Percentiles rank a stretch among this genome's conserved stretches.
Conservation (phyloP, 2,329 filamentous ascomycete species). For the Lanzia echinophila region DNA sequence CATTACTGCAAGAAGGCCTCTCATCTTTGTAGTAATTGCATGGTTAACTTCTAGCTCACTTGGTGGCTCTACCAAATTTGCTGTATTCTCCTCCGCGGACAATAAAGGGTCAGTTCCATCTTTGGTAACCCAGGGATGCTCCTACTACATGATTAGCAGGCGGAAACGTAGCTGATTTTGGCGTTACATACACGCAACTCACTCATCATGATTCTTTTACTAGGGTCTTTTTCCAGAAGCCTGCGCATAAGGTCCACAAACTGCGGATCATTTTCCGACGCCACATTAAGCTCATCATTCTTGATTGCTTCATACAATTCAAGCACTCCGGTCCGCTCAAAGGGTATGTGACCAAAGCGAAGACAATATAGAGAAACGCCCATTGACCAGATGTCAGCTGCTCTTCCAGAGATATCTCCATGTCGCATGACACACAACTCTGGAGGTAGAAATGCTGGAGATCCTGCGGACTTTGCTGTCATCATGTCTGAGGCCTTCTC, state of each 20-base stretch:
- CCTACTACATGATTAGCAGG: conserved; percentile 42
- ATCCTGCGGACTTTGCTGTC: conserved; percentile 88
- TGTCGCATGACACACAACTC: conserved; percentile 85
- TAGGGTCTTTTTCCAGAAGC: conserved; percentile 78
- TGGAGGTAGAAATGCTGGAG: conserved; percentile 88
- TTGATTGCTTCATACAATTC: conserved; percentile 89
- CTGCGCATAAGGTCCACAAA: conserved; percentile 69
- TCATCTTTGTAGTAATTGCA: conserved; percentile 86
- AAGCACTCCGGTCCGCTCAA: conserved; percentile 69
- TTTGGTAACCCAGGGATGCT: conserved; percentile 89
- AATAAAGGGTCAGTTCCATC: conserved; percentile 71
- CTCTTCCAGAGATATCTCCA: conserved; percentile 78
- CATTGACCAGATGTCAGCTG: conserved; percentile 98
- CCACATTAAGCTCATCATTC: conserved; percentile 56
- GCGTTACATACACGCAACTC: conserved; percentile 64
- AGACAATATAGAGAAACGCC: conserved; percentile 91
- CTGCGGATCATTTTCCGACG: conserved; percentile 54
- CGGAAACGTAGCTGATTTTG: not conserved
- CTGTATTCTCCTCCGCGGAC: conserved; percentile 78
- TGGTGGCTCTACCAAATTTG: conserved; percentile 70
- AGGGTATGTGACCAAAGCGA: conserved; percentile 81
- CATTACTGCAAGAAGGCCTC: conserved; percentile 64
- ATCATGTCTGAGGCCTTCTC: conserved; percentile 82
- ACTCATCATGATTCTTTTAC: conserved; percentile 74
- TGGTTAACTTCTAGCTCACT: conserved; percentile 86